Evolutionary conservation across 2,329 filamentous ascomycete species (phyloP), one percentile per base, ranked within the genome.

Genomic region (Colletotrichum tabaci): DNA sequence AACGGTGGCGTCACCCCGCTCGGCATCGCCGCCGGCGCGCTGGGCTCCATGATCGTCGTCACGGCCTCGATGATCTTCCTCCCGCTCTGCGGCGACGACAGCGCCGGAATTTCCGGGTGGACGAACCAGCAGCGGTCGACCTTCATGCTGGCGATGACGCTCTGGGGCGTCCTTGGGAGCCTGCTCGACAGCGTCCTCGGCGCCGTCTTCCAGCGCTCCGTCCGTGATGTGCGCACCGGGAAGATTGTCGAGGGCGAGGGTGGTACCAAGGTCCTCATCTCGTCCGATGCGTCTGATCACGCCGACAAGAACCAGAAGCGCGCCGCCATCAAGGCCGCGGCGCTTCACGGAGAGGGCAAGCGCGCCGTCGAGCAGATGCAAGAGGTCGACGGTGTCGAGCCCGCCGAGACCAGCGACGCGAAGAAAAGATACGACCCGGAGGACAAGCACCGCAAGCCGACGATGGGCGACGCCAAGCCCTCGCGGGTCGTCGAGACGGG

Each of bases 221-320:
- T 99, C 4, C 90, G 92, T 40, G 96, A 99, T 78, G 90, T 92
- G 63, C 88, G 92, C 61, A 93, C 90, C 2, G 95, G 95, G 40
- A 97, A 95, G 84, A 91, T 98, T 50, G 91, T 99, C 13, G 96
- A 98, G 81, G 96, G 94, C 3, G 90, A 91, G 65, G 94, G 94
- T 23, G 94, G 94, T 52, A 84, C 84, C 57, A 87, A 87, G 42
- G 89, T 88, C 1, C 77, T 91, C 16, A 82, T 90, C 1, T 84
- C 84, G 9, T 74, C 77, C 60, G 71, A 76, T 7, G 61, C 77
- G n/a, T 61, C 71, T 10, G 74, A 75, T 16, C 80, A 77, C 42
- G 75, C 71, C 21, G 77, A 76, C 42, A 62, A 75, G 10, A 73
- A 67, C 61, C 66, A 68, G 71, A 82, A 81, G 73, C 79, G 77